Percentiles rank a stretch among this genome's conserved stretches.
Conservation (phyloP, 192 early-diverging fungal species). For the Umbelopsis sp. region DNA sequence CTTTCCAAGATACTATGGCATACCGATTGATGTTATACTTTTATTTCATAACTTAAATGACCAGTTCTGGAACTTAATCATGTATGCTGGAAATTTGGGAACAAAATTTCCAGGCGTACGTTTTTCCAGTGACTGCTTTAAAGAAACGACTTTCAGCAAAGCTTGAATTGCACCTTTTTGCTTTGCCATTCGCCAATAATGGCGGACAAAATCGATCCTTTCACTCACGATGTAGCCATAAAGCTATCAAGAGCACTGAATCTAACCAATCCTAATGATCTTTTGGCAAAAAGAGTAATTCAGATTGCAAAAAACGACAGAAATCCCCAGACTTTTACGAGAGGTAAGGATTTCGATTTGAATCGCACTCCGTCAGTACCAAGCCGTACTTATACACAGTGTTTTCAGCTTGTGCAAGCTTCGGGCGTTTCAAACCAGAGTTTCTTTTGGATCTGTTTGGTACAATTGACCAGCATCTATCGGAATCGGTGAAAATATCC, state of each 20-base stretch:
- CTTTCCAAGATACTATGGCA: too few species aligned
- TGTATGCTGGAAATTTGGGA: too few species aligned
- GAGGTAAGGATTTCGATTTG: conserved; percentile 34
- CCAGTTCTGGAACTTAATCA: too few species aligned
- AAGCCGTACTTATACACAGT: not conserved
- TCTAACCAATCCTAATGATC: conserved; percentile 54
- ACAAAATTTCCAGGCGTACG: too few species aligned
- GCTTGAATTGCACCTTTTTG: not conserved
- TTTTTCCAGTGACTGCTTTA: not conserved
- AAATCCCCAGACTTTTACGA: conserved; percentile 44
- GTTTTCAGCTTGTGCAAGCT: conserved; percentile 49
- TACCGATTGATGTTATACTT: too few species aligned
- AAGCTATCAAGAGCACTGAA: conserved; percentile 60
- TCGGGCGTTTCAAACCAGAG: conserved; percentile 55
- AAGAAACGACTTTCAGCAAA: too few species aligned
- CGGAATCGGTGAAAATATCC: not conserved
- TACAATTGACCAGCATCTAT: conserved; percentile 39
- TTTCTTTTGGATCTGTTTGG: conserved; percentile 46
- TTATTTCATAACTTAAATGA: not conserved
- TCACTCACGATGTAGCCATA: conserved; percentile 54
- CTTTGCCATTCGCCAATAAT: conserved; percentile 1
- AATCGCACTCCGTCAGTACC: too few species aligned
- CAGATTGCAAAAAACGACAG: conserved; percentile 52
- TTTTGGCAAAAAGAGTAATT: conserved; percentile 54
- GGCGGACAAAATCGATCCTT: conserved; percentile 17